These are phyloP conservation scores for Spinellus fusiger DNA, from an alignment of 192 early-diverging fungal species.

Conservation along the genomic window DNA sequence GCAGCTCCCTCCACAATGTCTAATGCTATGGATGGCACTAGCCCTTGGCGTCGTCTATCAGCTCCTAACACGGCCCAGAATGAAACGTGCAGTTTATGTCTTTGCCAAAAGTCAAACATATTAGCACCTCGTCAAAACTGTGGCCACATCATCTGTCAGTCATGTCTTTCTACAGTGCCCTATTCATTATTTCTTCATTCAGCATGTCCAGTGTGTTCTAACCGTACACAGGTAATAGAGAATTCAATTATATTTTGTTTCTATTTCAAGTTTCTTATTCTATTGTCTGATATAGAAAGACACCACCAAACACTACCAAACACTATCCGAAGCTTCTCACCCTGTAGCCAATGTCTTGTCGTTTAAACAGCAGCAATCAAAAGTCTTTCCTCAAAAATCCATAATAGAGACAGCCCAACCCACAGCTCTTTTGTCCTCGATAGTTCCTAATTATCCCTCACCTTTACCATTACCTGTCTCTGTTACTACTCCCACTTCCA, in stretches of 20 bases:
- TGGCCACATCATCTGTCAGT: conserved; percentile 2
- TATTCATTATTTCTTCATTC: background rate
- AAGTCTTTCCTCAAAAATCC: no score
- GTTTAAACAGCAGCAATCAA: no score
- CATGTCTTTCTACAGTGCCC: background rate
- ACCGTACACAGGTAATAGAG: background rate
- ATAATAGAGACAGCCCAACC: no score
- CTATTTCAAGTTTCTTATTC: background rate
- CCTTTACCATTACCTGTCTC: no score
- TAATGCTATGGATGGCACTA: background rate
- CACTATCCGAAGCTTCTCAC: no score
- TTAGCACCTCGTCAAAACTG: background rate
- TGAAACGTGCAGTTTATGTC: background rate
- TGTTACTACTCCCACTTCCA: no score
- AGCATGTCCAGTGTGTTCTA: conserved; percentile 4
- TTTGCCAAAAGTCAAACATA: background rate
- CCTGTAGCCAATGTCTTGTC: no score
- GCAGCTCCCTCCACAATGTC: background rate
- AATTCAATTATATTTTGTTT: background rate
- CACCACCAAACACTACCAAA: no score
- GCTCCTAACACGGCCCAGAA: background rate
- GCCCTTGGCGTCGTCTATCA: conserved; percentile 7
- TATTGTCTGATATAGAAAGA: background rate
- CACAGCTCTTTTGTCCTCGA: no score
- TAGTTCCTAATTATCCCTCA: no score